phyloP scores from a whole-genome alignment of 148 eudicot species.

The Vaccinium vitisidaea region DNA sequence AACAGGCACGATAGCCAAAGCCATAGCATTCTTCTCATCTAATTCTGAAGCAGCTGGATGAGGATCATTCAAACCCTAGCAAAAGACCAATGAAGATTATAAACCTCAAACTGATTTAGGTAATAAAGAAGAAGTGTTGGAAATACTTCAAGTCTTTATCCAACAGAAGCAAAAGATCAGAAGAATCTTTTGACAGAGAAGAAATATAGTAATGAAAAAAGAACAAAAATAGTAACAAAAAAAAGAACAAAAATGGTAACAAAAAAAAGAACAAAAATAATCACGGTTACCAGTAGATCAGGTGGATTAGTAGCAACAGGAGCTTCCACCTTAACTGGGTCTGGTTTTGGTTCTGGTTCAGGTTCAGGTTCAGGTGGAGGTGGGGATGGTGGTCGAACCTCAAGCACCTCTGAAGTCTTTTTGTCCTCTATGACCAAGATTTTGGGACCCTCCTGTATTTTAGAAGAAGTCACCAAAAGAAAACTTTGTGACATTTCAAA shows the following conservation, averaged over 20 bases:
- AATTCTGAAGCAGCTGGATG: constrained; percentile 65
- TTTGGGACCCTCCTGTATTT: constrained; percentile 54
- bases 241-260: too few species aligned
- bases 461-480: constrained; percentile 19
- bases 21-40: constrained; percentile 79
- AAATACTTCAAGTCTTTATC: neutral
- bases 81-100: constrained; percentile 14
- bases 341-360: constrained; percentile 25
- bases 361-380: constrained; percentile 26
- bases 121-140: neutral
- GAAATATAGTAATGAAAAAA: neutral
- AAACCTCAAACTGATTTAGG: neutral
- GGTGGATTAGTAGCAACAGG: constrained; percentile 58
- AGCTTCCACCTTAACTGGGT: constrained; percentile 62
- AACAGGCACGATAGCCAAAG: constrained; percentile 84
- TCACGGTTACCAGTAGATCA: constrained; percentile 67
- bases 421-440: constrained; percentile 67
- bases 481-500: neutral
- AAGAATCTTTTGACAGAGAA: neutral
- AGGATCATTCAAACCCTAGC: constrained; percentile 66
- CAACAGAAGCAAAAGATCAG: neutral
- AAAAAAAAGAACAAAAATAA: too few species aligned
- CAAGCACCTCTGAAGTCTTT: constrained; percentile 53
- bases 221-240: too few species aligned
- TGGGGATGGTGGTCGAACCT: constrained; percentile 43